Conservation (phyloP, 148 eudicot species). For the Drosera capensis region DNA sequence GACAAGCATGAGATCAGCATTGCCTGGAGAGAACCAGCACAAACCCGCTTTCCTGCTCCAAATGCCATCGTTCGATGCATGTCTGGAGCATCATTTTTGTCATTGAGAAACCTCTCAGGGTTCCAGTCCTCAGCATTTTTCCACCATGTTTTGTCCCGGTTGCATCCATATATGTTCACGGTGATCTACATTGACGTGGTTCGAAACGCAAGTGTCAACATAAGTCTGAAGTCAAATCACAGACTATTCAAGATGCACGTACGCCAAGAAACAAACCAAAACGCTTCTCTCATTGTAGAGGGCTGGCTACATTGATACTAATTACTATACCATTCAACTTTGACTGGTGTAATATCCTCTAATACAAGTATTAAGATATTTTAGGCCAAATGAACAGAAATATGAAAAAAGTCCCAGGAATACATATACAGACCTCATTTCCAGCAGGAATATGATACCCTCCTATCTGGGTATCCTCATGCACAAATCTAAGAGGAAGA, state of each 20-base stretch:
- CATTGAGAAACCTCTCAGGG: slow-evolving; percentile 60
- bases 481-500: slow-evolving; percentile 55
- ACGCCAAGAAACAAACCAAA: too few species aligned
- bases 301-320: too few species aligned
- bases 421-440: slow-evolving; percentile 40
- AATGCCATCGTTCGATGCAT: slow-evolving; percentile 79
- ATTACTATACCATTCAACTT: too few species aligned
- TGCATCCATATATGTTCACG: slow-evolving; percentile 70
- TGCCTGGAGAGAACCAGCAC: slow-evolving; percentile 75
- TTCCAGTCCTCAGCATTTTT: slow-evolving; percentile 64
- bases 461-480: slow-evolving; percentile 65
- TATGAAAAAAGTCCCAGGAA: neutral
- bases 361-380: neutral
- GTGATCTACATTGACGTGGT: slow-evolving; percentile 32
- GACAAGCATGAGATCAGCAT: slow-evolving; percentile 38
- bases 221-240: neutral
- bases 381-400: neutral
- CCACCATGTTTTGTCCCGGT: slow-evolving; percentile 67
- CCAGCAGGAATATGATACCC: slow-evolving; percentile 66
- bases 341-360: too few species aligned
- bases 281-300: too few species aligned
- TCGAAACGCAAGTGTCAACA: neutral
- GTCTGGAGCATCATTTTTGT: slow-evolving; percentile 28
- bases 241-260: too few species aligned
- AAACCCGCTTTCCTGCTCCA: slow-evolving; percentile 78